These are phyloP conservation scores for Casaregolazyma suthepensis DNA, from an alignment of 1,139 yeast genomes.

Conservation along the genomic window DNA sequence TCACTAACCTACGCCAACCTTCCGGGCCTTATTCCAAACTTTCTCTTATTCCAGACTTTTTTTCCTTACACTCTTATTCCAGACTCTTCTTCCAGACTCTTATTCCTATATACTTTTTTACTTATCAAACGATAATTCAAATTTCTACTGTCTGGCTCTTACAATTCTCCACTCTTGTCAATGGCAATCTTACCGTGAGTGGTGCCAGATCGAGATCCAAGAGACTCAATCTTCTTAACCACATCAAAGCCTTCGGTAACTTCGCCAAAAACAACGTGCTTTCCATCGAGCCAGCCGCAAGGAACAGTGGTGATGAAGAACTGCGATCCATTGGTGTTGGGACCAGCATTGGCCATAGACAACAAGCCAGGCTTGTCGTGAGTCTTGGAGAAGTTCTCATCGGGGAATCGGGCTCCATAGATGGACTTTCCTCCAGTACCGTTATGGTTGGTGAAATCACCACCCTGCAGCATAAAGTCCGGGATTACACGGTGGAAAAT, in stretches of 20 bases:
- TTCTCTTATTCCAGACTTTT: too few relatives aligned
- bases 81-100: too few relatives aligned
- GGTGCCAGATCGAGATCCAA: constrained; percentile 80
- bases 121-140: background rate
- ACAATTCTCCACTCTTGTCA: constrained; percentile 80
- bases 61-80: too few relatives aligned
- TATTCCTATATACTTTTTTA: background rate
- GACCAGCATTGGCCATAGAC: constrained; percentile 97
- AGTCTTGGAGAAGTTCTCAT: constrained; percentile 77
- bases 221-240: constrained; percentile 69
- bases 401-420: constrained; percentile 82
- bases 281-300: constrained; percentile 89
- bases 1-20: too few relatives aligned
- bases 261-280: constrained; percentile 95
- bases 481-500: constrained; percentile 93
- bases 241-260: constrained; percentile 76
- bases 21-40: too few relatives aligned
- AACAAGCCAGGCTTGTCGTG: constrained; percentile 77
- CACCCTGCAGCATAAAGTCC: constrained; percentile 94
- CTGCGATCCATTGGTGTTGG: constrained; percentile 93
- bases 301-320: constrained; percentile 91
- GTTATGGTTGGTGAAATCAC: constrained; percentile 87
- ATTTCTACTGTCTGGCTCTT: constrained; percentile 22
- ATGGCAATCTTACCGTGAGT: constrained; percentile 74
- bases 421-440: constrained; percentile 97